A percentile compares a stretch with the other conserved stretches of the same genome.
Conservation (phyloP, 1,284 basidiomycete species). For the Hemileia vastatrix region DNA sequence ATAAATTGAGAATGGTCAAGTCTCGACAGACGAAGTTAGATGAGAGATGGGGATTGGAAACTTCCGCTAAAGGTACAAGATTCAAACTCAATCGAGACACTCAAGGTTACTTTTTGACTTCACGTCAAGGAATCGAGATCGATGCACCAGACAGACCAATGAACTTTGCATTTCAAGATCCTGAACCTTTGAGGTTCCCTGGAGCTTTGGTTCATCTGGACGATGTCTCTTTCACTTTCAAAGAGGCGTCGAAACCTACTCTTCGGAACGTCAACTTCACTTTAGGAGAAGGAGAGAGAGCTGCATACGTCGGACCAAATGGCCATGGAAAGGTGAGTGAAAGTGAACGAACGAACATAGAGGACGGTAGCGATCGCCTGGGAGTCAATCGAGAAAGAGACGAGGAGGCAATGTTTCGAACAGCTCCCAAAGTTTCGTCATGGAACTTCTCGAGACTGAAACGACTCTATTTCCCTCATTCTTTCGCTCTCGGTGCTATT, state of each 20-base stretch:
- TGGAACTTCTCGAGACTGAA: too few relatives aligned
- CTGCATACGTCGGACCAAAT: constrained; percentile 53
- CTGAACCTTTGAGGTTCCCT: constrained; percentile 50
- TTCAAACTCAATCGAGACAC: constrained; percentile 60
- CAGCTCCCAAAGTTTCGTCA: constrained; percentile 14
- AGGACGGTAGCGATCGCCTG: not conserved
- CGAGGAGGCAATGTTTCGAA: constrained; percentile 58
- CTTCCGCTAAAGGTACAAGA: constrained; percentile 48
- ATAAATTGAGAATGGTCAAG: constrained; percentile 52
- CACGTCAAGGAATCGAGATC: constrained; percentile 51
- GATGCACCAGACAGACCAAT: constrained; percentile 50
- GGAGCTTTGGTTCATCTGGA: constrained; percentile 54
- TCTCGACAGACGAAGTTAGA: constrained; percentile 58
- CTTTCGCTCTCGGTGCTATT: too few relatives aligned
- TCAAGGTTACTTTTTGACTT: constrained; percentile 48
- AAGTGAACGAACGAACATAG: not conserved
- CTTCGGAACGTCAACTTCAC: constrained; percentile 54
- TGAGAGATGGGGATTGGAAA: constrained; percentile 54
- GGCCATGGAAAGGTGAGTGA: constrained; percentile 31
- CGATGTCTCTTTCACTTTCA: constrained; percentile 50
- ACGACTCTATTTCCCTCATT: too few relatives aligned
- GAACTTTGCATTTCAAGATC: constrained; percentile 50
- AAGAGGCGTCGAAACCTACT: constrained; percentile 42
- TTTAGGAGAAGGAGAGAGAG: constrained; percentile 53
- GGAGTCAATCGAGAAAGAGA: constrained; percentile 46